Conservation (phyloP, 805 yeast species). For the Saturnispora sanitii region DNA sequence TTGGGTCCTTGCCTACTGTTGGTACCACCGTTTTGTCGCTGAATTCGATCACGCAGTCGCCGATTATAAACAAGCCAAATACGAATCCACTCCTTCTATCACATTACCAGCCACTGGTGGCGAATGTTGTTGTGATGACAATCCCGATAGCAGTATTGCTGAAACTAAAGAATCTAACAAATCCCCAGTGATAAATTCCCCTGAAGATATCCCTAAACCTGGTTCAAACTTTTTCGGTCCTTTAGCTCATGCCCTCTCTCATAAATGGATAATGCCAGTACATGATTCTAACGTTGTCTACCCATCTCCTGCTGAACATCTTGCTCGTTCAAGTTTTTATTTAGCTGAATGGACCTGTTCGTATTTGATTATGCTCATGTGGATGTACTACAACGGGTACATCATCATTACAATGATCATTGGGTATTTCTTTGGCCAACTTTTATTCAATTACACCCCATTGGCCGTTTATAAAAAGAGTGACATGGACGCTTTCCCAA, state of each 20-base stretch:
- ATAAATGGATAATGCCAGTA: conserved; percentile 20
- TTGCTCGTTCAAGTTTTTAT: conserved; percentile 39
- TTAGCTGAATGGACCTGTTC: conserved; percentile 55
- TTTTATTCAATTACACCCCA: conserved; percentile 33
- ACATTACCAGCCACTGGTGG: conserved; percentile 3
- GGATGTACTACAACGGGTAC: conserved; percentile 70
- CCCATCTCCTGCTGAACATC: conserved; percentile 42
- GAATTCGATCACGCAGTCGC: conserved; percentile 40
- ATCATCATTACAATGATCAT: conserved; percentile 51
- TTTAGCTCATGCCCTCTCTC: conserved; percentile 19
- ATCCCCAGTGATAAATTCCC: too few species aligned
- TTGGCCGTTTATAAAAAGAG: conserved; percentile 10
- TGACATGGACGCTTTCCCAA: conserved; percentile 6
- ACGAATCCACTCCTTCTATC: background rate
- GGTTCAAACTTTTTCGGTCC: conserved; percentile 18
- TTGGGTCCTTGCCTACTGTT: conserved; percentile 46
- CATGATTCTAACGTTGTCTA: conserved; percentile 13
- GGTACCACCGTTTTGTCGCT: conserved; percentile 44
- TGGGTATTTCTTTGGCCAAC: conserved; percentile 51
- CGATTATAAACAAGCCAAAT: conserved; percentile 11
- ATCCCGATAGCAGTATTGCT: background rate
- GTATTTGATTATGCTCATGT: conserved; percentile 58
- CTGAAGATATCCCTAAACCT: conserved; percentile 3
- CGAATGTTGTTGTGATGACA: conserved; percentile 7
- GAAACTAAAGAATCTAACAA: too few species aligned